Base-by-base conservation (phyloP, 805 yeast genomes). In the Wickerhamomyces queroliae region DNA sequence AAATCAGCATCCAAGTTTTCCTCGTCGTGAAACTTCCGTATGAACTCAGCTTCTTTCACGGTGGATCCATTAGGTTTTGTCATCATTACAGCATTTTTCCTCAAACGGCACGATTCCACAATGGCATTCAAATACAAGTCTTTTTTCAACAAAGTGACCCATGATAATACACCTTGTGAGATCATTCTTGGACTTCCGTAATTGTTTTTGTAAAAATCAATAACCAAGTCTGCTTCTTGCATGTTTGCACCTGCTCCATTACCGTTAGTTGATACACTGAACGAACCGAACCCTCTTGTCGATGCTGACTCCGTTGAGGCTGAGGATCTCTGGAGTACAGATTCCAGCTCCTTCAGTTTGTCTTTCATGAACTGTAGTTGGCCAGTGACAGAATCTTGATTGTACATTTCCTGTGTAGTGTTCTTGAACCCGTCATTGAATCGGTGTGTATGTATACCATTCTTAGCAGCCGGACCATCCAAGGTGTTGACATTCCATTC, bases 81-180 rank as follows among this genome's bases (percentile, higher is more conserved):
- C 15, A 21, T 8, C 3, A 30, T n/a, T 2, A 36, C 2, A 7
- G 33, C 10, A 32, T 32, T 43, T 18, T 32, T 16, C n/a, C 18
- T 16, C 8, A n/a, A n/a, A n/a, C 29, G 42, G 12, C 41, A 28
- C 2, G 47, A 40, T 0, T 43, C 24, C 10, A 45, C 37, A 7
- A 53, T 33, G 8, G 50, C 35, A 28, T 47, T 49, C 28, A 55
- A 29, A 32, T 50, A 55, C 9, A 44, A 39, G 35, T 55, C 59
- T 26, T 52, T 55, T 13, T 50, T 37, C 13, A 55, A 18, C 17
- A 55, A 23, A 1, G 55, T 43, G 1, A 47, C 50, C 59, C 59
- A 55, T 3, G 55, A 45, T 13, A 55, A 38, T 0, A 50, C 42
- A 4, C 58, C 58, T 20, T 51, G 52, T 5, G 38, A 22, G 1